Base-by-base conservation (phyloP, 306 rosid genomes). In the Ziziphus jujuba region DNA sequence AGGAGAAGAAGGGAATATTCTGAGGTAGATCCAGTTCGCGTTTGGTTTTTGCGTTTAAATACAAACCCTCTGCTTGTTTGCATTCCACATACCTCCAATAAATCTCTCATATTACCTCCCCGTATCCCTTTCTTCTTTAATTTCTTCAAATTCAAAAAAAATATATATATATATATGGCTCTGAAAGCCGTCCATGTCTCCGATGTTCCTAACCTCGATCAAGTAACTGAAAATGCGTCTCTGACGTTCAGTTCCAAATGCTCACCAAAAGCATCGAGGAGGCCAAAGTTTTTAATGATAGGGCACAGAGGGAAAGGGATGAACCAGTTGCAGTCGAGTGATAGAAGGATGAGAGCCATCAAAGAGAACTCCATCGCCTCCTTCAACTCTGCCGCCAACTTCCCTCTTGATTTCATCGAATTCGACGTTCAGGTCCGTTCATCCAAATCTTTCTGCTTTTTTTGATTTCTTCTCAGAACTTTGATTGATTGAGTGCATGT, bases 271-370 rank as follows among this genome's bases (percentile, higher is more conserved):
- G 89, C 80, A 63, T 7, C 12, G 2, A 59, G 65, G 56, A 57
- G 55, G 25, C 75, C 85, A 3, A 84, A 76, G 66, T 80, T 84
- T 48, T n/a, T 72, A 22, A 77, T 84, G 65, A 80, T 84, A 5
- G 88, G 88, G 40, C 88, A 84, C 68, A 72, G 88, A 67, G 88
- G 88, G 38, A 66, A 56, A 43, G 88, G 88, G 19, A 84, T 84
- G 88, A 84, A 84, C 82, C 74, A 53, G 63, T 48, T 80, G 34
- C 85, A 84, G 66, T 80, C 85, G 19, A 20, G 85, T 2, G 88
- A 84, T 72, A 8, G 43, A 11, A 77, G 85, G 67, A 80, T 80
- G 85, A 78, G 36, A 40, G 80, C 79, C 53, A 48, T 84, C 2
- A 84, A 84, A 58, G 88, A 84, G 74, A 84, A 84, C 62, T 75